These are phyloP conservation scores for Otatea glauca DNA, from an alignment of 176 grass and related monocot genomes.

Conservation along the genomic window DNA sequence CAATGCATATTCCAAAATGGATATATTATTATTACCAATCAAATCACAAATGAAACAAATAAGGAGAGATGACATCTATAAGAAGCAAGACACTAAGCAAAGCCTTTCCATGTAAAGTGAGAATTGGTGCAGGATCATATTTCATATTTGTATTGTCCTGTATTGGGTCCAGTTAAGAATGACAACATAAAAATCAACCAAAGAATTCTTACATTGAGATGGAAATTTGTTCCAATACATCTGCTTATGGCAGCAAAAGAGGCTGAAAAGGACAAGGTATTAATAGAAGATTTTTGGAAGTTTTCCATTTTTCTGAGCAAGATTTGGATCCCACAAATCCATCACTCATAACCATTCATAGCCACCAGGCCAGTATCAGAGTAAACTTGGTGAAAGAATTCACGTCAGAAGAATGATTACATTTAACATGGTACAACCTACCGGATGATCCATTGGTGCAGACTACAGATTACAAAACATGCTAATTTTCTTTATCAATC, in stretches of 20 bases:
- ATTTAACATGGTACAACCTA: slow-evolving; percentile 5
- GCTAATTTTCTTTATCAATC: background rate
- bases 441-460: background rate
- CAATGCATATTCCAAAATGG: slow-evolving; percentile 29
- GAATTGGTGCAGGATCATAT: slow-evolving; percentile 27
- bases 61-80: slow-evolving; percentile 19
- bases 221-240: slow-evolving; percentile 22
- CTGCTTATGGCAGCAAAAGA: slow-evolving; percentile 1
- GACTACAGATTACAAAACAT: background rate
- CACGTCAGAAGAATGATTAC: background rate
- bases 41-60: slow-evolving; percentile 37
- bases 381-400: slow-evolving; percentile 23
- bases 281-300: background rate
- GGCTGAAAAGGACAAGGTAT: background rate
- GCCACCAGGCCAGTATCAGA: slow-evolving; percentile 1
- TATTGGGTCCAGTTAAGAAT: slow-evolving; percentile 19
- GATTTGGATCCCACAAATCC: slow-evolving; percentile 8
- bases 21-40: background rate
- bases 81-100: slow-evolving; percentile 34
- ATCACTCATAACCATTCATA: background rate
- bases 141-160: slow-evolving; percentile 34
- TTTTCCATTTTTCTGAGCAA: background rate
- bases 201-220: slow-evolving; percentile 3
- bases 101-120: slow-evolving; percentile 47
- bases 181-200: slow-evolving; percentile 33